phyloP scores from a whole-genome alignment of 1,139 yeast genomes.

The Yamadazyma atmosphaerica region DNA sequence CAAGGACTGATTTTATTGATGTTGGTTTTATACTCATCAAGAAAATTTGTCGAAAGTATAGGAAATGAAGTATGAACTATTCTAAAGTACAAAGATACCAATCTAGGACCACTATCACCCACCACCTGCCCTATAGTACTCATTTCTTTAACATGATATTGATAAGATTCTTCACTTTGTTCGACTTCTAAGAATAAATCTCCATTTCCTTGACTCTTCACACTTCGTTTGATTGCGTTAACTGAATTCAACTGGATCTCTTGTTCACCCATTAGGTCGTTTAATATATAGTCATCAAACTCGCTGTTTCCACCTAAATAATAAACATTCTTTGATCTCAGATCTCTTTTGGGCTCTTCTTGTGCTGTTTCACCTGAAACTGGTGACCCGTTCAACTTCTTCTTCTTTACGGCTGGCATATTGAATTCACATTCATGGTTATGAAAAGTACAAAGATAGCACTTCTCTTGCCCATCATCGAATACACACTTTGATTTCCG shows the following conservation, averaged over 20 bases:
- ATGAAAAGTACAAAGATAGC: conserved; percentile 14
- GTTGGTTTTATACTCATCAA: conserved; percentile 9
- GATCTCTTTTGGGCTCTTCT: conserved; percentile 1
- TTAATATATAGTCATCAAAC: conserved; percentile 11
- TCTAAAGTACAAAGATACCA: conserved; percentile 15
- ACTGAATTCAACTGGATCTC: conserved; percentile 8
- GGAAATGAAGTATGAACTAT: conserved; percentile 17
- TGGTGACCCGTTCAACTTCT: conserved; percentile 8
- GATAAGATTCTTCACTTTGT: conserved; percentile 3
- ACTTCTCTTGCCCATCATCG: conserved; percentile 10
- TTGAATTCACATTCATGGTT: conserved; percentile 12
- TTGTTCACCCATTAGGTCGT: conserved; percentile 4
- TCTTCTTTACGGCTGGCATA: conserved; percentile 16
- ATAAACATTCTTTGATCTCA: conserved; percentile 3
- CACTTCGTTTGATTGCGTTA: conserved; percentile 9
- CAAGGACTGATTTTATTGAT: conserved; percentile 10
- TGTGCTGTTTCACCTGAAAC: not conserved
- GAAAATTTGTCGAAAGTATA: conserved; percentile 11
- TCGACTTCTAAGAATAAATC: conserved; percentile 11
- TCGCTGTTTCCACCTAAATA: conserved; percentile 14
- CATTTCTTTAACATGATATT: conserved; percentile 5
- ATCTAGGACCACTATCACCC: conserved; percentile 12
- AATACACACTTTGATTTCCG: conserved; percentile 16
- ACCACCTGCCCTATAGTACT: conserved; percentile 9
- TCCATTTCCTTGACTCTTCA: conserved; percentile 6